These are phyloP conservation scores for Jasminum sambac DNA, from an alignment of 257 asterid species.

Conservation along the genomic window DNA sequence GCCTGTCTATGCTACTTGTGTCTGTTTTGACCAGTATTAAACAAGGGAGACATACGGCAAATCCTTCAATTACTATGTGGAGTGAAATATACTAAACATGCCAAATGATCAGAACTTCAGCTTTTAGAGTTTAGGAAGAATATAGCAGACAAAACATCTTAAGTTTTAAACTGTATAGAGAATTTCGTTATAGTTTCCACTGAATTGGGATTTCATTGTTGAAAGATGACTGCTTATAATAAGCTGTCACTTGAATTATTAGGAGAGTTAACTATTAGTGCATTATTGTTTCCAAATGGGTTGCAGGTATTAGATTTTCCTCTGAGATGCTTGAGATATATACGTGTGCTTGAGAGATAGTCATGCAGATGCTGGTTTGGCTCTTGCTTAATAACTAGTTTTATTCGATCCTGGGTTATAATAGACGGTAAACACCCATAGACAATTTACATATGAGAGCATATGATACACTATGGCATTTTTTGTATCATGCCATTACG, in stretches of 20 bases:
- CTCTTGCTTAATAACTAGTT: neutral
- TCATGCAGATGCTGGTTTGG: no score
- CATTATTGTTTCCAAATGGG: neutral
- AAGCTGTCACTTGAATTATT: neutral
- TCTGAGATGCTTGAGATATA: neutral
- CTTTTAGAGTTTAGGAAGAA: neutral
- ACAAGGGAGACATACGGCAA: neutral
- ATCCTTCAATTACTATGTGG: neutral
- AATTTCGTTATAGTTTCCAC: neutral
- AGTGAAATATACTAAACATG: neutral
- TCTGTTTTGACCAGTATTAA: neutral
- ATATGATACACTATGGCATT: constrained; percentile 24
- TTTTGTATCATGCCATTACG: constrained; percentile 1
- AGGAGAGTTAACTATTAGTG: neutral
- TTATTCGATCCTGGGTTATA: constrained; percentile 17
- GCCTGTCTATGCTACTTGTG: neutral
- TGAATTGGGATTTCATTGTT: constrained; percentile 25
- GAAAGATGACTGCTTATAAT: neutral
- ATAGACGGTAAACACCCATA: constrained; percentile 15
- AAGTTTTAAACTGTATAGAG: neutral
- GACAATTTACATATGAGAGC: constrained; percentile 12
- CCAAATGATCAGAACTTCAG: neutral
- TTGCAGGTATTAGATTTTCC: no score
- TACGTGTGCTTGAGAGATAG: neutral
- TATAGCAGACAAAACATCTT: neutral